Percentiles rank a stretch among this genome's conserved stretches.
Conservation (phyloP, 306 rosid species). For the Abrus precatorius region DNA sequence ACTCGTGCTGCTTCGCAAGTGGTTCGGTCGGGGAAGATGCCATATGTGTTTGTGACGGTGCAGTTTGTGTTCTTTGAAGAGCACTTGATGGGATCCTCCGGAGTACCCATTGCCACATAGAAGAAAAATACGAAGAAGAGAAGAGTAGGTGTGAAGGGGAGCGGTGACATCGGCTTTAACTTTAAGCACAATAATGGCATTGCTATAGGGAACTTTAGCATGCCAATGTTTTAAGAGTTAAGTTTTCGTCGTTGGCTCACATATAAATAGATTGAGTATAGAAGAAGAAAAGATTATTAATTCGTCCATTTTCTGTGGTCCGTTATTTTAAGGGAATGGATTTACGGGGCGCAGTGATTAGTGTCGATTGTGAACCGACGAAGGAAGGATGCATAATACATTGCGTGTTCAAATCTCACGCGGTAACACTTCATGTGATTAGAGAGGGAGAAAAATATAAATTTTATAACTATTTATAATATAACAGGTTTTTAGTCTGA, state of each 20-base stretch:
- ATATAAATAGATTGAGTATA: not conserved
- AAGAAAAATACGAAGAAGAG: constrained; percentile 6
- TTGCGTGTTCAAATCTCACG: not conserved
- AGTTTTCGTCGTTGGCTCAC: not conserved
- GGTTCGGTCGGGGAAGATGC: constrained; percentile 69
- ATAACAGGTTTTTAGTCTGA: too few relatives aligned
- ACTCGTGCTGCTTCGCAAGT: constrained; percentile 54
- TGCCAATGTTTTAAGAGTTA: too few relatives aligned
- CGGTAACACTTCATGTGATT: too few relatives aligned
- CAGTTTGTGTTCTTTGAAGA: constrained; percentile 56
- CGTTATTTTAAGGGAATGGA: not conserved
- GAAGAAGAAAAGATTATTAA: not conserved
- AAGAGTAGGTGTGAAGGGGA: not conserved
- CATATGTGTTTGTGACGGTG: constrained; percentile 73
- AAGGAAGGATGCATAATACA: not conserved
- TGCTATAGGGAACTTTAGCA: not conserved
- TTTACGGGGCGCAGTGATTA: not conserved
- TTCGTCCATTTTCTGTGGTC: not conserved
- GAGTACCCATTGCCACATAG: constrained; percentile 37
- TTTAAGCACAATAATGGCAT: not conserved
- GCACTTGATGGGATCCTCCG: constrained; percentile 71
- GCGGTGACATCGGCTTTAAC: not conserved
- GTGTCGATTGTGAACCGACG: not conserved
- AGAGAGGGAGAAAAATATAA: too few relatives aligned
- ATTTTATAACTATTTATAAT: too few relatives aligned